These are phyloP conservation scores for Dictyostelium discoideum DNA, from an alignment of 78 protist genomes.

Conservation along the genomic window dicty_2.7 NC_007089.4:5528001-5528500, in stretches of 20 bases:
- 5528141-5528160: constrained; percentile 25
- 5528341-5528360: constrained; percentile 22
- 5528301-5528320: neutral
- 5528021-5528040: neutral
- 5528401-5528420: constrained; percentile 22
- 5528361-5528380: constrained; percentile 12
- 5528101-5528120: constrained; percentile 17
- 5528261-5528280: neutral
- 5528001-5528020: neutral
- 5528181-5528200: constrained; percentile 4
- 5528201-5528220: neutral
- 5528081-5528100: neutral
- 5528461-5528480: neutral
- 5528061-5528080: neutral
- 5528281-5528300: neutral
- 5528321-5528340: constrained; percentile 26
- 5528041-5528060: neutral
- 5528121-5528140: constrained; percentile 26
- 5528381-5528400: neutral
- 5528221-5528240: neutral
- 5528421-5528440: constrained; percentile 47
- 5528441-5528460: constrained; percentile 17
- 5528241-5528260: neutral
- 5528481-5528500: neutral
- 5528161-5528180: constrained; percentile 40